A percentile compares a stretch with the other conserved stretches of the same genome.
Conservation (phyloP, 768 basidiomycete genomes). For the Tricholoma sp. region DNA sequence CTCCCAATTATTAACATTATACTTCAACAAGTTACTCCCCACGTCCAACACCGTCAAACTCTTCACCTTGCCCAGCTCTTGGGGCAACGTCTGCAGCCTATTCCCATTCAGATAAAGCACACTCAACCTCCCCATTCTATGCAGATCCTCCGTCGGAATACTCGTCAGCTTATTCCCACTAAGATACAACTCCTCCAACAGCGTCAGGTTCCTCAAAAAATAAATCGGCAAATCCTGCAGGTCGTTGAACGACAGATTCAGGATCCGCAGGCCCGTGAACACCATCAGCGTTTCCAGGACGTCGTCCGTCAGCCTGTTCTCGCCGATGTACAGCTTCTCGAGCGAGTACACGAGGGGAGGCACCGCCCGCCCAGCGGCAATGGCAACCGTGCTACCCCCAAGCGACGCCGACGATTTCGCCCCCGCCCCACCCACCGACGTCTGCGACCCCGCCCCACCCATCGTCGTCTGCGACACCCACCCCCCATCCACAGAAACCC, state of each 20-base stretch:
- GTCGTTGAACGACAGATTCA: conserved; percentile 94
- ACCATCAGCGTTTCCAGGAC: conserved; percentile 69
- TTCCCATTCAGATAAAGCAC: conserved; percentile 92
- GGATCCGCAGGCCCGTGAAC: conserved; percentile 69
- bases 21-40: conserved; percentile 89
- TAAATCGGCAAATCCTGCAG: conserved; percentile 80
- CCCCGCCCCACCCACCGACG: too few relatives aligned
- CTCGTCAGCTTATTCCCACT: conserved; percentile 93
- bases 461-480: too few relatives aligned
- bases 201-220: conserved; percentile 67
- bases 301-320: conserved; percentile 84
- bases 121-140: conserved; percentile 58
- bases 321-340: conserved; percentile 78
- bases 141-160: conserved; percentile 86
- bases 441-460: too few relatives aligned
- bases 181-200: conserved; percentile 84
- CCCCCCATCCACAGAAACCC: too few relatives aligned
- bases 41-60: conserved; percentile 82
- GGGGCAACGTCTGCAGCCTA: conserved; percentile 85
- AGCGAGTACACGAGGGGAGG: conserved; percentile 69
- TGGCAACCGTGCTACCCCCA: conserved; percentile 12
- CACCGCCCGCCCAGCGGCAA: conserved; percentile 19
- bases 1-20: conserved; percentile 97
- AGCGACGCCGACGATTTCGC: conserved; percentile 29
- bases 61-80: conserved; percentile 81